These are phyloP conservation scores for Cryphonectria radicalis DNA, from an alignment of 2,329 filamentous ascomycete genomes.

Conservation along the genomic window DNA sequence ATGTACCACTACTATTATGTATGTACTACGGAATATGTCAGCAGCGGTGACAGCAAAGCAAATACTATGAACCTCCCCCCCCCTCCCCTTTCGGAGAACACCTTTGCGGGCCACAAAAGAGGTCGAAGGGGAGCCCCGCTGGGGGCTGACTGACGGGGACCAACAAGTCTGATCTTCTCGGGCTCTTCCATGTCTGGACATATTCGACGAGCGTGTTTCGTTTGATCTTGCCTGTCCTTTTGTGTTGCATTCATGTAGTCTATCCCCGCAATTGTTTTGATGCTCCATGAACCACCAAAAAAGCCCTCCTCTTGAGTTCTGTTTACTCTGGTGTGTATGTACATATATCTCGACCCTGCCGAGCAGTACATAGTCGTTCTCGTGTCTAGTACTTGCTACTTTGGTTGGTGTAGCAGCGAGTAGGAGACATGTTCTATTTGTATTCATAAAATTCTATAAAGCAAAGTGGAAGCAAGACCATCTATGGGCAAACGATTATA, in stretches of 20 bases:
- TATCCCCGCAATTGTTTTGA: too few species aligned
- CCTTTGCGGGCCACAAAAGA: neutral
- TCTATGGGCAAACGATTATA: too few species aligned
- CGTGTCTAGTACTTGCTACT: too few species aligned
- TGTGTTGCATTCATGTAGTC: neutral
- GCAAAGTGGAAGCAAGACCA: too few species aligned
- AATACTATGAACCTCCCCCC: too few species aligned
- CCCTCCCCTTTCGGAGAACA: neutral
- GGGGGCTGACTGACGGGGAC: neutral
- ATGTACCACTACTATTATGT: neutral
- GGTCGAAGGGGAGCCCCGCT: neutral
- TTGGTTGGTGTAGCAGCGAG: too few species aligned
- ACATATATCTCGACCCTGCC: too few species aligned
- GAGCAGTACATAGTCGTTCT: too few species aligned
- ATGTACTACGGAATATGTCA: neutral
- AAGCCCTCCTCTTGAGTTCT: neutral
- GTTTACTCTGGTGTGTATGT: too few species aligned
- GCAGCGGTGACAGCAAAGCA: neutral
- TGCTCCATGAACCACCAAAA: too few species aligned
- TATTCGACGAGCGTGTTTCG: neutral
- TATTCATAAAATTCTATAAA: too few species aligned
- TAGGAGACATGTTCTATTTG: too few species aligned
- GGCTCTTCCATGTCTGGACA: neutral
- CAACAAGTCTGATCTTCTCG: neutral
- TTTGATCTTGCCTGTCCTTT: neutral